Base-by-base conservation (phyloP, 2,329 filamentous ascomycete species). In the Aspergillus luchuensis region DNA sequence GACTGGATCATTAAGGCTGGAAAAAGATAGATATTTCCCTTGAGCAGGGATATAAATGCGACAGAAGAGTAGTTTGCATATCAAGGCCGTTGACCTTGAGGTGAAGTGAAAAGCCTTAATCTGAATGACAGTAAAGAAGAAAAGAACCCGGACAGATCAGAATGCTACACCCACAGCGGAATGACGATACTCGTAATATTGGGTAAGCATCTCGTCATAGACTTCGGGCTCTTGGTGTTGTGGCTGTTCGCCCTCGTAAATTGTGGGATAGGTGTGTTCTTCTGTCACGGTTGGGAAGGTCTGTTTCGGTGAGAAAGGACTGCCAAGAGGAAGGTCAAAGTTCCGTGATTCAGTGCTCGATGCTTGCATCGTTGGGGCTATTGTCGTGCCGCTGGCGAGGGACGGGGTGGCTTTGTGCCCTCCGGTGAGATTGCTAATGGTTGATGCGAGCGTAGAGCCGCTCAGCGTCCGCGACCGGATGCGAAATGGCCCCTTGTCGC, bases 401-500 rank as follows among this genome's bases (percentile, higher is more conserved):
- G 74, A 76, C 8, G 65, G 61, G 25, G 70, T 74, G 13, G 62
- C 58, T 43, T 58, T 64, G 7, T 62, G 54, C 5, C 51, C 57
- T 2, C 61, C 66, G 2, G 65, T 69, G 28, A 67, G 64, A 51
- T 67, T 70, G 13, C 64, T 69, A n/a, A 67, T 65, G 15, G 67
- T 67, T 1, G 73, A 75, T 21, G 67, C 66, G 43, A 74, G 47
- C 2, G 76, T 78, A 6, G 74, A 75, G 15, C 72, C 73, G 56
- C 76, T 78, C 15, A 76, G 51, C 1, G 72, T 76, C 25, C 73
- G 75, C 21, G 67, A 61, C 54, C 67, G 69, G 53, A 68, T 66
- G 50, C 67, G 69, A 36, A 72, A 68, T 64, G 69, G 66, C n/a
- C 55, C 56, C 17, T 67, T 69, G 11, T 59, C 64, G 23, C 64